phyloP scores from a whole-genome alignment of 1,284 basidiomycete genomes.

The Amylostereum areolatum region DNA sequence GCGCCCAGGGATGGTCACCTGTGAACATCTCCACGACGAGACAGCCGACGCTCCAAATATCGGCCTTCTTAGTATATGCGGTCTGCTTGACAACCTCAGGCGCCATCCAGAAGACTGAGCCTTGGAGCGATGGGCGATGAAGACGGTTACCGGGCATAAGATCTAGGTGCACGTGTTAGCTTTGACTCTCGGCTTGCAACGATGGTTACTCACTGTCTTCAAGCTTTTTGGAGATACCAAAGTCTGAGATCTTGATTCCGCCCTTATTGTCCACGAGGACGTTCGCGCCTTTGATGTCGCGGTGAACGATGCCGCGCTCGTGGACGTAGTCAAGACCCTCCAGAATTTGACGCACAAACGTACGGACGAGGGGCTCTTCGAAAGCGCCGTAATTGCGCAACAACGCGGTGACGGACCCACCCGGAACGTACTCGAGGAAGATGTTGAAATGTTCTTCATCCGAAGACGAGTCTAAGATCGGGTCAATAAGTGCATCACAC shows the following conservation, averaged over 20 bases:
- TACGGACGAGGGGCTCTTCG: conserved; percentile 90
- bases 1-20: conserved; percentile 95
- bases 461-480: conserved; percentile 10
- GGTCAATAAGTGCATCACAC: neutral
- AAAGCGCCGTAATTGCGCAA: conserved; percentile 95
- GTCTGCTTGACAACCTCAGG: conserved; percentile 98
- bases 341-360: conserved; percentile 93
- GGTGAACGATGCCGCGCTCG: conserved; percentile 92
- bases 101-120: conserved; percentile 99
- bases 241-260: conserved; percentile 97
- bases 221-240: conserved; percentile 98
- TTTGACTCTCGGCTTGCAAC: neutral
- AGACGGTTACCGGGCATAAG: conserved; percentile 72
- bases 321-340: conserved; percentile 92
- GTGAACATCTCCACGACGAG: conserved; percentile 98
- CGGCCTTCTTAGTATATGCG: conserved; percentile 89
- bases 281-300: conserved; percentile 98
- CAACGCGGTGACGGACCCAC: conserved; percentile 92
- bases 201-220: conserved; percentile 73
- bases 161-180: conserved; percentile 36
- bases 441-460: conserved; percentile 93
- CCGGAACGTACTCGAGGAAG: conserved; percentile 98
- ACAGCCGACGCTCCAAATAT: conserved; percentile 98
- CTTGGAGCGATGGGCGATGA: conserved; percentile 89
- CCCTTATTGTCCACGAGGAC: conserved; percentile 99